A percentile compares a stretch with the other conserved stretches of the same genome.
Conservation (phyloP, 805 yeast genomes). For the Ogataea pignaliae region DNA sequence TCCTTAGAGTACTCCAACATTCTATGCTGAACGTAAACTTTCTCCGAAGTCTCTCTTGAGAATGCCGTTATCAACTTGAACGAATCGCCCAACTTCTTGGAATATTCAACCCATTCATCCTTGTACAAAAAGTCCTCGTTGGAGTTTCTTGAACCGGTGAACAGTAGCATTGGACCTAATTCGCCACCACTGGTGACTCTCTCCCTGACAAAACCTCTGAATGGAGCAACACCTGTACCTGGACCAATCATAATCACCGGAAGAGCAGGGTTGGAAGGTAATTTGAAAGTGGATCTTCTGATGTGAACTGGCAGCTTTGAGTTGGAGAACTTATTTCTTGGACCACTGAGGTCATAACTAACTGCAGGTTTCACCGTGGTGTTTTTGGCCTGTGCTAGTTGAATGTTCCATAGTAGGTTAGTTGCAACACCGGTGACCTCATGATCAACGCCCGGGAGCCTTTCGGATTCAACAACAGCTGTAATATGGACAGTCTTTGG, state of each 20-base stretch:
- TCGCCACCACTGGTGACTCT: slow-evolving; percentile 52
- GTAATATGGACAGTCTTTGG: slow-evolving; percentile 77
- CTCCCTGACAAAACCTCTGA: slow-evolving; percentile 92
- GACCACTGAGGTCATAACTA: slow-evolving; percentile 77
- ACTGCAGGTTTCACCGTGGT: slow-evolving; percentile 38
- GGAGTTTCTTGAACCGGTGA: slow-evolving; percentile 84
- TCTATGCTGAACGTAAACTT: slow-evolving; percentile 83
- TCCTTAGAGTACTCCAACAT: slow-evolving; percentile 49
- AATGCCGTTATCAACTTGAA: slow-evolving; percentile 81
- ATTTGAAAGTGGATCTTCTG: slow-evolving; percentile 90
- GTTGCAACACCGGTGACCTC: slow-evolving; percentile 85
- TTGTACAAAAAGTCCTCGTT: slow-evolving; percentile 78
- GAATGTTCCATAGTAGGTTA: slow-evolving; percentile 73
- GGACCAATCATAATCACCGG: slow-evolving; percentile 96
- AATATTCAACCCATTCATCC: slow-evolving; percentile 83
- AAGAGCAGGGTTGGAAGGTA: slow-evolving; percentile 77
- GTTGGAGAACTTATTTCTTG: slow-evolving; percentile 53
- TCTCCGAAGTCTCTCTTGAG: slow-evolving; percentile 65
- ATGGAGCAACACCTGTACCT: slow-evolving; percentile 98
- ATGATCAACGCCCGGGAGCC: slow-evolving; percentile 29
- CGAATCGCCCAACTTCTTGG: slow-evolving; percentile 51
- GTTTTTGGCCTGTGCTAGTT: slow-evolving; percentile 51
- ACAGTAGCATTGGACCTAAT: slow-evolving; percentile 71
- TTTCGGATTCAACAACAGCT: slow-evolving; percentile 80
- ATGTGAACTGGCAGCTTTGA: slow-evolving; percentile 83